A percentile compares a stretch with the other conserved stretches of the same genome.
phyloP scores from a whole-genome alignment of 345 rosid species.

The Xanthoceras sorbifolium region DNA sequence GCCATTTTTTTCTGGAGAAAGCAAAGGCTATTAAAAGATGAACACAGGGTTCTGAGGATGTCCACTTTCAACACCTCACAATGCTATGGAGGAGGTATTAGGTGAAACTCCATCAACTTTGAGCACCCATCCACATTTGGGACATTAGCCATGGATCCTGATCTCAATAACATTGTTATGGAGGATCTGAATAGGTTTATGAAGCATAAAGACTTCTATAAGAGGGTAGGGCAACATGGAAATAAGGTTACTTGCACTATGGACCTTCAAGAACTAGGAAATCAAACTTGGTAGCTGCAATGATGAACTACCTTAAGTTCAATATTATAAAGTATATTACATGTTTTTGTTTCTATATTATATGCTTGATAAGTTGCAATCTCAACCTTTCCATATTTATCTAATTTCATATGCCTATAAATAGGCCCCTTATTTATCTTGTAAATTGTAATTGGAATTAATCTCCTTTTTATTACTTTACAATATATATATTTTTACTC shows the following conservation, averaged over 20 bases:
- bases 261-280: conserved; percentile 76
- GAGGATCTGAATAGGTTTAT: conserved; percentile 58
- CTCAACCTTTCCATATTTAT: background rate
- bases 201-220: conserved; percentile 56
- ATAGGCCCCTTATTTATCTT: background rate
- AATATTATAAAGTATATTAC: conserved; percentile 26
- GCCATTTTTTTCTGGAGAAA: conserved; percentile 36
- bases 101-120: conserved; percentile 55
- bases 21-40: conserved; percentile 32
- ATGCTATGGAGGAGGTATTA: background rate
- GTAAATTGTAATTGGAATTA: background rate
- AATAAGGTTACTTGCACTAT: conserved; percentile 60
- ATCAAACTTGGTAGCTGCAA: conserved; percentile 73
- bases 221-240: conserved; percentile 65
- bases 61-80: conserved; percentile 34
- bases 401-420: background rate
- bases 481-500: background rate
- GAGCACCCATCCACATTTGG: conserved; percentile 72
- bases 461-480: background rate
- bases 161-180: conserved; percentile 41
- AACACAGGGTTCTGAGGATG: conserved; percentile 49
- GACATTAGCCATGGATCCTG: conserved; percentile 58
- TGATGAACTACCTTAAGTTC: conserved; percentile 63
- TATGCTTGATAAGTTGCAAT: background rate
- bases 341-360: background rate